Conservation (phyloP, 192 early-diverging fungal genomes). For the Ramicandelaber brevisporus region DNA sequence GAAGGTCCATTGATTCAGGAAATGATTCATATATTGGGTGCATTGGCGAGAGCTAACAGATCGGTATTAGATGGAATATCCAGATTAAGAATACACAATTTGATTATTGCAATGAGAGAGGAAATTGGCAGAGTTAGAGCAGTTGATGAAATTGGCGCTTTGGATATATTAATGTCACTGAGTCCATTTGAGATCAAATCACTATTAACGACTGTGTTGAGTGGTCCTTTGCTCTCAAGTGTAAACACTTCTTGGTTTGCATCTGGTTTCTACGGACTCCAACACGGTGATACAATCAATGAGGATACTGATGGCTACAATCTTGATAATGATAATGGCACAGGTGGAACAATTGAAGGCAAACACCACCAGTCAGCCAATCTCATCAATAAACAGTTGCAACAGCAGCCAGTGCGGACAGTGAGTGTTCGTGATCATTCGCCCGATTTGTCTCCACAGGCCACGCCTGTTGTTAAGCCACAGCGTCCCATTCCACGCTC, state of each 20-base stretch:
- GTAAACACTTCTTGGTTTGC: too few relatives aligned
- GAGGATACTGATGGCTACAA: too few relatives aligned
- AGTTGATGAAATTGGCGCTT: slow-evolving; percentile 51
- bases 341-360: too few relatives aligned
- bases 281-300: neutral
- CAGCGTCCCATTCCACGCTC: too few relatives aligned
- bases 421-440: neutral
- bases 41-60: slow-evolving; percentile 35
- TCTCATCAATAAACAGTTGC: slow-evolving; percentile 1
- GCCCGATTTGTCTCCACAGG: slow-evolving; percentile 3
- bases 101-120: slow-evolving; percentile 67
- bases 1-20: slow-evolving; percentile 67
- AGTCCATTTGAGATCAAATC: slow-evolving; percentile 53
- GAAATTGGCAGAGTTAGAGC: slow-evolving; percentile 48
- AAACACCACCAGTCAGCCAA: too few relatives aligned
- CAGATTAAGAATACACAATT: slow-evolving; percentile 50
- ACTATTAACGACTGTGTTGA: slow-evolving; percentile 42
- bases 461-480: slow-evolving; percentile 7
- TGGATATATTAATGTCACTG: slow-evolving; percentile 52
- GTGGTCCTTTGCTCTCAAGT: slow-evolving; percentile 20
- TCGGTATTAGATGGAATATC: slow-evolving; percentile 60
- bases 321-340: too few relatives aligned
- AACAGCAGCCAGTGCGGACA: neutral
- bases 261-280: slow-evolving; percentile 1
- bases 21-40: slow-evolving; percentile 52